Evolutionary conservation across 2,329 filamentous ascomycete species (phyloP).

Genomic region (Alternaria ventricosa): DNA sequence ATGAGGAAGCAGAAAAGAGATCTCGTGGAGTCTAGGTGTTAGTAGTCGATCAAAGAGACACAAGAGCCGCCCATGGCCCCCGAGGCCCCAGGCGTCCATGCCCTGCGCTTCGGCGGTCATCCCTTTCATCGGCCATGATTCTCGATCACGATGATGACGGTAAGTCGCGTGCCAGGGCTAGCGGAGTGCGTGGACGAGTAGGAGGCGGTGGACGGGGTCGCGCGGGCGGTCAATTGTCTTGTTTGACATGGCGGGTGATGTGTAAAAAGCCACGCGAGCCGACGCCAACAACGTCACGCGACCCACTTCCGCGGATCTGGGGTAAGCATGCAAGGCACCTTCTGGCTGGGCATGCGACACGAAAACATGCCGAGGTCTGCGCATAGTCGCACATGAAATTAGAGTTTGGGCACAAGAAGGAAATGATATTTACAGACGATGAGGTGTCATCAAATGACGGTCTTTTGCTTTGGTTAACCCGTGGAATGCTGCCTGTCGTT

Average conservation of each 20-base stretch:
- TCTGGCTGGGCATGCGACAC: constrained; percentile 1
- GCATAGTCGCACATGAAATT: background rate
- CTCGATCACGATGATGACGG: constrained; percentile 8
- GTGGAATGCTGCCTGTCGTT: too few species aligned
- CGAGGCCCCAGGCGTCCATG: background rate
- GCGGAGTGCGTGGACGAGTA: constrained; percentile 12
- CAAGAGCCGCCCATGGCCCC: constrained; percentile 1
- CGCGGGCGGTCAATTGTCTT: constrained; percentile 7
- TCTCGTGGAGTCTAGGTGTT: background rate
- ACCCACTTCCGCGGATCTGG: constrained; percentile 11
- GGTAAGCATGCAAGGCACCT: constrained; percentile 17
- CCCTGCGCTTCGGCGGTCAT: constrained; percentile 5
- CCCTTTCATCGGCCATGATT: background rate
- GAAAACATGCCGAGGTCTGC: background rate
- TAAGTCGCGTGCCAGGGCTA: constrained; percentile 13
- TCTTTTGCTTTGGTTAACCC: background rate
- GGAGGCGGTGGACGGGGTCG: constrained; percentile 7
- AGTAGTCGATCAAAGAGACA: constrained; percentile 7
- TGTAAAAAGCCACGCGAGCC: constrained; percentile 13
- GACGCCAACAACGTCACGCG: constrained; percentile 16
- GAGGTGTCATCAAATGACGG: background rate
- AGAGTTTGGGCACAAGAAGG: background rate
- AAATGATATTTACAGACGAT: background rate
- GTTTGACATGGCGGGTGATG: constrained; percentile 16
- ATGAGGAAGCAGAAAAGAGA: background rate